Base-by-base conservation (phyloP, 805 yeast species). In the Candida coquimbonensis region DNA sequence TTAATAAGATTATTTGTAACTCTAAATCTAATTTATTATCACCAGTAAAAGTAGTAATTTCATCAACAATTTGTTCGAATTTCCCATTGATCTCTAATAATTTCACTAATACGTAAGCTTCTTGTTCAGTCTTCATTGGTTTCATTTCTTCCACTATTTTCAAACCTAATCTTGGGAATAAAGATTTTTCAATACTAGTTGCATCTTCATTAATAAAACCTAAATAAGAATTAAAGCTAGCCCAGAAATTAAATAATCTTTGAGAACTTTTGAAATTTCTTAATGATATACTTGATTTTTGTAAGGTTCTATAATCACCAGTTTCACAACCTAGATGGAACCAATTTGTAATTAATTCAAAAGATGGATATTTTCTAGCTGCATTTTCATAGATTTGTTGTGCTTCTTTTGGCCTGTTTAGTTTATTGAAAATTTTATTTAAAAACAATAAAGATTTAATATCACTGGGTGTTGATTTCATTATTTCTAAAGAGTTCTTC, bases 61-160 rank as follows among this genome's bases (percentile, higher is more conserved):
- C 54, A 57, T 59, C 60, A 3, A 71, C 60, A 17, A 73, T 63
- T 39, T 69, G 70, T 0, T 60, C 61, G 11, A 60, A 49, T 19
- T 71, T 63, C 0, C 65, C 65, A 36, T 54, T 60, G 38, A 66
- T 52, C 39, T 66, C 61, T 49, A 81, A 62, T 2, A 86, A 70
- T 37, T 70, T 65, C 3, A 78, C 80, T 47, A 73, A 72, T 3
- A 87, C 76, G 51, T 67, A 87, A 3, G 74, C 64, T 49, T 89
- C 95, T 53, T 87, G 95, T 9, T 83, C 77, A 19, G 70, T 67
- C 36, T 66, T 52, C 39, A 72, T 67, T 1, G 91, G 87, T 38
- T 67, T 65, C 16, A 73, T 58, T n/a, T 63, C 62, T 27, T 74
- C 78, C 27, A 84, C 59, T 50, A 83, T 59, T 51, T 81, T 78